Conservation (phyloP, 306 rosid species). For the Cotoneaster glaucophyllus region DNA sequence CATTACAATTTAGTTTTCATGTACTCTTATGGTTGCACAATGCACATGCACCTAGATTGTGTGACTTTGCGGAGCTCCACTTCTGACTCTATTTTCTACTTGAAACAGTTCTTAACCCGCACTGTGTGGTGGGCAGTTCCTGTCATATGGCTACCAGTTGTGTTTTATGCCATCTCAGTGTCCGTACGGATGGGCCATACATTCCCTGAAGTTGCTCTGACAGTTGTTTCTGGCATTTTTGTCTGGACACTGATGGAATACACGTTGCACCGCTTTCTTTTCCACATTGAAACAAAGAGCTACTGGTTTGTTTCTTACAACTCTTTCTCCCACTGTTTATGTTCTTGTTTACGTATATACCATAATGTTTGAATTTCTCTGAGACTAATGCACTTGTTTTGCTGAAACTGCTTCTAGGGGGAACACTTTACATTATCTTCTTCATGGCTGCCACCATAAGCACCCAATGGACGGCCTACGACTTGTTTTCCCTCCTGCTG, state of each 20-base stretch:
- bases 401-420: slow-evolving; percentile 50
- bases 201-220: slow-evolving; percentile 38
- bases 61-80: neutral
- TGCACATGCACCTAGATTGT: neutral
- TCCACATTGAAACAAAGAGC: slow-evolving; percentile 81
- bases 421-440: slow-evolving; percentile 82
- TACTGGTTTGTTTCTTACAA: slow-evolving; percentile 58
- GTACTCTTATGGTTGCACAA: neutral
- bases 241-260: slow-evolving; percentile 83
- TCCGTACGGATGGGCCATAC: slow-evolving; percentile 66
- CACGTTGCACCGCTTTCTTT: slow-evolving; percentile 79
- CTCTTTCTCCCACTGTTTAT: neutral
- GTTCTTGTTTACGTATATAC: neutral
- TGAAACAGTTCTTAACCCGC: slow-evolving; percentile 77
- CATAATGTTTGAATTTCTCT: neutral
- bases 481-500: slow-evolving; percentile 94
- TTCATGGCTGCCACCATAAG: slow-evolving; percentile 98
- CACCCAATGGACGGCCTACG: slow-evolving; percentile 97
- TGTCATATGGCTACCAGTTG: slow-evolving; percentile 85
- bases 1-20: too few relatives aligned
- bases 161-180: slow-evolving; percentile 47
- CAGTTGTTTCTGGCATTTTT: slow-evolving; percentile 54
- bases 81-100: slow-evolving; percentile 26
- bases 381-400: neutral
- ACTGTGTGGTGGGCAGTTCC: slow-evolving; percentile 98